Evolutionary conservation across 176 grass and related monocot genomes (phyloP), one percentile per base, ranked within the genome.

Genomic region (Phoenix roebelenii): DNA sequence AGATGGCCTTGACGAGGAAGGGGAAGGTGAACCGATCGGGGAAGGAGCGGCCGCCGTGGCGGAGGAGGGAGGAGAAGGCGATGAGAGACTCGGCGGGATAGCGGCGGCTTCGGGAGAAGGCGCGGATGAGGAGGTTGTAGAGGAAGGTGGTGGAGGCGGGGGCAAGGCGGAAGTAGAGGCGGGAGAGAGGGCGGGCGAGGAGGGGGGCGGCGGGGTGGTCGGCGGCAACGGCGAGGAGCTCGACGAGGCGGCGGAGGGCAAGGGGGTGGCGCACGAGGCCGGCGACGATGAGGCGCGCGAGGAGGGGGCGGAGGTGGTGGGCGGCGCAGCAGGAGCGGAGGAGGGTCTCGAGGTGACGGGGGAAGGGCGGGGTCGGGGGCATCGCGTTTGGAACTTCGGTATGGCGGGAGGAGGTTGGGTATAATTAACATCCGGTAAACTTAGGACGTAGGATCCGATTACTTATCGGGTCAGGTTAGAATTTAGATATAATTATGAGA

Each of bases 71-170:
- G 5, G 35, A 51, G 26, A 68, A 68, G 52, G 52, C 52, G 65
- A 7, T 12, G 4, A 68, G 52, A 6, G 65, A 68, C 18, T 68
- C 65, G 18, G 3, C 3, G n/a, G 28, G 65, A 18, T 68, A 28
- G 10, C 28, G 65, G 0, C 51, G 15, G 54, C 76, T 84, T 12
- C 58, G 15, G 28, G 74, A 65, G 51, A 60, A 81, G 52, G 88
- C 73, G 10, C 63, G 77, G 68, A 93, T 84, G 63, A 93, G 72
- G 52, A 87, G 62, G 80, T 88, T 88, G 62, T 84, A 66, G 68
- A 93, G 72, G 80, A 87, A 88, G 39, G 70, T 81, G 59, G 73
- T 5, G 20, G 73, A 87, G 73, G 77, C 72, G 15, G 83, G 83
- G 66, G 80, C 83, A 59, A 63, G 74, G 48, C 74, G 83, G 70